phyloP scores from a whole-genome alignment of 768 basidiomycete genomes.

The Agrocybe praecox region DNA sequence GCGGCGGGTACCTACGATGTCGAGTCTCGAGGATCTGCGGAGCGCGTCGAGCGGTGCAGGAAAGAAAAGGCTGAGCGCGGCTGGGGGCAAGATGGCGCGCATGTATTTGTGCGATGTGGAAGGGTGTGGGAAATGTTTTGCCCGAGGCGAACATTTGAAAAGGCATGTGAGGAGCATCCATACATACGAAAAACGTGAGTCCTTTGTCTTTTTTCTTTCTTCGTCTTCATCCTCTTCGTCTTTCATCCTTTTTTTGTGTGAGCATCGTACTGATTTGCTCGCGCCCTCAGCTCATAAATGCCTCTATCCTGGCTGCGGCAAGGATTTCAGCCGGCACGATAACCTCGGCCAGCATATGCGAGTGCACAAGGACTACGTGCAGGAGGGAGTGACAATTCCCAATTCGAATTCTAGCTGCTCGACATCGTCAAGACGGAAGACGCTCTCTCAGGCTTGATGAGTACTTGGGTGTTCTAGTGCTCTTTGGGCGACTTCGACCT shows the following conservation, averaged over 20 bases:
- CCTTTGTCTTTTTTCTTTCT: constrained; percentile 27
- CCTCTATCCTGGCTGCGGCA: constrained; percentile 77
- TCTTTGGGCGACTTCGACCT: not conserved
- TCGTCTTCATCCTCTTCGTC: constrained; percentile 9
- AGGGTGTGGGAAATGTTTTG: constrained; percentile 88
- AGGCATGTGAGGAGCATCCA: constrained; percentile 88
- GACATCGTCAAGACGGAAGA: constrained; percentile 12
- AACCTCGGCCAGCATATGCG: constrained; percentile 90
- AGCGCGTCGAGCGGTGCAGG: constrained; percentile 35
- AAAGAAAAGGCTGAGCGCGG: constrained; percentile 35
- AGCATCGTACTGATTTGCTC: constrained; percentile 6
- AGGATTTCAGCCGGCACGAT: constrained; percentile 86
- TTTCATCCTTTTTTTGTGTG: not conserved
- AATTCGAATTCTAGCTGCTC: constrained; percentile 10
- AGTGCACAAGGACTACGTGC: constrained; percentile 64
- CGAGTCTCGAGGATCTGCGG: constrained; percentile 35
- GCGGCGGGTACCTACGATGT: constrained; percentile 60
- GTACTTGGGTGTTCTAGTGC: not conserved
- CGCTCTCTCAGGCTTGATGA: constrained; percentile 6
- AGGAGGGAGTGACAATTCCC: constrained; percentile 15
- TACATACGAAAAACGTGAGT: constrained; percentile 91
- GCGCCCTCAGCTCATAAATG: constrained; percentile 71
- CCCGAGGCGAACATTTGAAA: constrained; percentile 88
- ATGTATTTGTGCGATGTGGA: constrained; percentile 77
- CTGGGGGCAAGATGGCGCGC: constrained; percentile 38